These are phyloP conservation scores for Drosera spatulata DNA, from an alignment of 179 eudicot species.

Conservation along the genomic window DNA sequence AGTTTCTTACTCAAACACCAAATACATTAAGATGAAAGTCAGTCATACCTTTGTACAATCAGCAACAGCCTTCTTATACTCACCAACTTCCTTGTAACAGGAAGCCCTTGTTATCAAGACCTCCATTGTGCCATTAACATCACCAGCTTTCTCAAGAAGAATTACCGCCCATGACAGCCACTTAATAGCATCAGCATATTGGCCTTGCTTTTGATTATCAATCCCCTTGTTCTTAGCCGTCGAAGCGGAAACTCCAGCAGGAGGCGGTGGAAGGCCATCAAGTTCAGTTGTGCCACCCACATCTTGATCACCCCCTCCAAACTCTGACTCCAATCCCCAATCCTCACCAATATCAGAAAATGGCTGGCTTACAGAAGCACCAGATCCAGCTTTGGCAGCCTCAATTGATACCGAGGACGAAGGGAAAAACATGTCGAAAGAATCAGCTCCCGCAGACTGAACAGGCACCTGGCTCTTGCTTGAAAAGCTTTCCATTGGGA, in stretches of 20 bases:
- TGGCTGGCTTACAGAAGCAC: conserved; percentile 22
- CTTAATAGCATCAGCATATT: conserved; percentile 90
- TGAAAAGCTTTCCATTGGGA: conserved; percentile 35
- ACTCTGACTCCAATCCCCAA: conserved; percentile 51
- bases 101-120: conserved; percentile 78
- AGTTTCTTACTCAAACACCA: no score
- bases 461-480: conserved; percentile 33
- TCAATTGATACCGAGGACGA: conserved; percentile 24
- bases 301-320: conserved; percentile 44
- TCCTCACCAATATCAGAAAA: conserved; percentile 53
- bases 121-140: conserved; percentile 42
- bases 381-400: conserved; percentile 16
- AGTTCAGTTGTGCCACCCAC: conserved; percentile 61
- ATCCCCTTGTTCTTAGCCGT: conserved; percentile 71
- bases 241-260: conserved; percentile 66
- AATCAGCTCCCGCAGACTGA: conserved; percentile 36
- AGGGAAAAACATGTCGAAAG: conserved; percentile 52
- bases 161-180: conserved; percentile 97
- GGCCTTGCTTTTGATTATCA: conserved; percentile 88
- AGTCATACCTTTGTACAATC: conserved; percentile 81
- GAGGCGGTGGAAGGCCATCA: conserved; percentile 96
- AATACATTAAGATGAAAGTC: not conserved
- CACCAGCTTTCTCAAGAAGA: conserved; percentile 65
- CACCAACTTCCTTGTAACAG: conserved; percentile 98
- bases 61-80: conserved; percentile 95